phyloP scores from a whole-genome alignment of 2,329 filamentous ascomycete genomes.

The Aschersonia sp. region DNA sequence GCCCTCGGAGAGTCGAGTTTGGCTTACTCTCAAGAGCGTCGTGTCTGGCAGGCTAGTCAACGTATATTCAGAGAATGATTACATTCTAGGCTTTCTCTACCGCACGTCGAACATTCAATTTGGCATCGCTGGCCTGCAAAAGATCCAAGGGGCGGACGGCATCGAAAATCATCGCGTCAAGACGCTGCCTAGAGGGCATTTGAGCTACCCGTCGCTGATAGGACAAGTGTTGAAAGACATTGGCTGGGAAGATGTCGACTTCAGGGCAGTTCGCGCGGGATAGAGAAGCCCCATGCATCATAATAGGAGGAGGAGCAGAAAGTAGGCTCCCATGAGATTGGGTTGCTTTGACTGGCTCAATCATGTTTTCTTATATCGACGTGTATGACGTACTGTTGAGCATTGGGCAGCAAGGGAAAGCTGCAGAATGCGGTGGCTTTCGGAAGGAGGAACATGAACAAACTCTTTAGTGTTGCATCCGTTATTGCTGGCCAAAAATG shows the following conservation, averaged over 20 bases:
- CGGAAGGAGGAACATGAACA: too few relatives aligned
- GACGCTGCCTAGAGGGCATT: slow-evolving; percentile 51
- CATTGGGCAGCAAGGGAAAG: neutral
- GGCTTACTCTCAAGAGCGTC: slow-evolving; percentile 64
- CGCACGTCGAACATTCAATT: slow-evolving; percentile 69
- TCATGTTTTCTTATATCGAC: neutral
- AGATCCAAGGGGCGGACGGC: slow-evolving; percentile 48
- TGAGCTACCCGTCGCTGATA: slow-evolving; percentile 54
- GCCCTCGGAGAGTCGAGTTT: slow-evolving; percentile 56
- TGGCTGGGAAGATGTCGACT: slow-evolving; percentile 52
- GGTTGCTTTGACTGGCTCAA: neutral
- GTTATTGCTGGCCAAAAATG: too few relatives aligned
- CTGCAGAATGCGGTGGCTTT: too few relatives aligned
- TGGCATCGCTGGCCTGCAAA: slow-evolving; percentile 73
- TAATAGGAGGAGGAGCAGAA: slow-evolving; percentile 1
- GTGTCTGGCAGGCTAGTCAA: slow-evolving; percentile 80
- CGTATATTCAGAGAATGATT: slow-evolving; percentile 77
- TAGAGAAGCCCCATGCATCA: slow-evolving; percentile 4
- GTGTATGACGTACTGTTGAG: neutral
- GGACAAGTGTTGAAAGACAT: slow-evolving; percentile 53
- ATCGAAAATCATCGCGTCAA: slow-evolving; percentile 57
- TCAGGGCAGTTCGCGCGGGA: slow-evolving; percentile 12
- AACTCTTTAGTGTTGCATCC: too few relatives aligned
- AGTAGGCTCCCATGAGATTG: neutral
- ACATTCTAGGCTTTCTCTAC: slow-evolving; percentile 78